Evolutionary conservation across 495 filamentous ascomycete genomes (phyloP).

Genomic region (Extremus antarcticus): DNA sequence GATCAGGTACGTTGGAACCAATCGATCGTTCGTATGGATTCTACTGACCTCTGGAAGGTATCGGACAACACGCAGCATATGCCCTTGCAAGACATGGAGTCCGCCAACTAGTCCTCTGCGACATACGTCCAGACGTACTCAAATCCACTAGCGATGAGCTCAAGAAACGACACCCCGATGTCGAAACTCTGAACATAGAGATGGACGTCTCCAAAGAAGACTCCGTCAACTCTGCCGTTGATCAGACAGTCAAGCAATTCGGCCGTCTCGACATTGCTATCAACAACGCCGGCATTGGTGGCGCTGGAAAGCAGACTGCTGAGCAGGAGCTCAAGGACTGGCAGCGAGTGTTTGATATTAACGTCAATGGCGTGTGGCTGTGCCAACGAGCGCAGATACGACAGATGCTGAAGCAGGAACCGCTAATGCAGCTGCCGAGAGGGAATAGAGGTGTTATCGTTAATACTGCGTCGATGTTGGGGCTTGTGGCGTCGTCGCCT

Average conservation of each 20-base stretch:
- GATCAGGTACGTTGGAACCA: conserved; percentile 24
- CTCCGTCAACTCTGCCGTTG: conserved; percentile 26
- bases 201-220: conserved; percentile 27
- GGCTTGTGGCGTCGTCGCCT: conserved; percentile 17
- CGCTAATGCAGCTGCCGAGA: conserved; percentile 1
- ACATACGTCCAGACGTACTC: conserved; percentile 24
- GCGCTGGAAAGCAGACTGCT: conserved; percentile 1
- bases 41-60: conserved; percentile 20
- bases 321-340: conserved; percentile 2
- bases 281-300: conserved; percentile 27
- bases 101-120: conserved; percentile 27
- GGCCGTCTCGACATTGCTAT: conserved; percentile 23
- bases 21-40: neutral
- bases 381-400: conserved; percentile 38
- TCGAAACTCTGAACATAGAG: conserved; percentile 25
- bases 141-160: conserved; percentile 21
- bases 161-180: conserved; percentile 19
- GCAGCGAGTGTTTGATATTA: conserved; percentile 33
- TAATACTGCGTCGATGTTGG: conserved; percentile 28
- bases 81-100: conserved; percentile 31
- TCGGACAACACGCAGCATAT: conserved; percentile 31
- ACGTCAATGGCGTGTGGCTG: conserved; percentile 39
- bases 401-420: conserved; percentile 39
- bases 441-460: conserved; percentile 26
- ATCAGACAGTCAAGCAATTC: conserved; percentile 23